Conservation (phyloP, 495 filamentous ascomycete genomes). For the Penicillium taxi region DNA sequence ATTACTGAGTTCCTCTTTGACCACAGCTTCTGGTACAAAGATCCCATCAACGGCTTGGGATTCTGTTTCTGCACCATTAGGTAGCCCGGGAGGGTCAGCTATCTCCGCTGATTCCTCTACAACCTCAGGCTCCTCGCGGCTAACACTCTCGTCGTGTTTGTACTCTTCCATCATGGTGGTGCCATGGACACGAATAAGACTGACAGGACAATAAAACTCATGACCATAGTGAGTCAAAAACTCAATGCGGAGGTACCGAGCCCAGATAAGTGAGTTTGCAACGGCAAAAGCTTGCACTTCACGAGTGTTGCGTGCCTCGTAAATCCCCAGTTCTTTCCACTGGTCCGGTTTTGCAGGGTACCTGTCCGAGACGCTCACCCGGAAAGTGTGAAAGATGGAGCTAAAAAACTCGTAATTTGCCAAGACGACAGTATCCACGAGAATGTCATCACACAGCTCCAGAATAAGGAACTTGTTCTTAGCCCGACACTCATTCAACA, state of each 20-base stretch:
- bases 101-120: constrained; percentile 31
- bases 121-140: constrained; percentile 48
- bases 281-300: constrained; percentile 91
- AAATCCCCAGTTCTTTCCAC: constrained; percentile 84
- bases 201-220: constrained; percentile 93
- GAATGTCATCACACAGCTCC: constrained; percentile 83
- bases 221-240: constrained; percentile 90
- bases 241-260: constrained; percentile 83
- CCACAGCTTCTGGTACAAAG: background rate
- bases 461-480: constrained; percentile 91
- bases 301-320: constrained; percentile 81
- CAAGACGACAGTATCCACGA: constrained; percentile 90
- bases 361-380: constrained; percentile 82
- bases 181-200: constrained; percentile 83
- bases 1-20: background rate
- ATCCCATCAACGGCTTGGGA: constrained; percentile 1
- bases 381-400: constrained; percentile 85
- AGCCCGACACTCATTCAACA: constrained; percentile 84
- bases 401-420: constrained; percentile 99
- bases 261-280: constrained; percentile 91
- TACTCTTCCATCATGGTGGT: constrained; percentile 95
- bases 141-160: constrained; percentile 64
- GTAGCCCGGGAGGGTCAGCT: constrained; percentile 31
- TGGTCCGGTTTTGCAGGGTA: constrained; percentile 89
- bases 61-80: constrained; percentile 4